Base-by-base conservation (phyloP, 2,329 filamentous ascomycete genomes). In the Fusarium mundagurra region DNA sequence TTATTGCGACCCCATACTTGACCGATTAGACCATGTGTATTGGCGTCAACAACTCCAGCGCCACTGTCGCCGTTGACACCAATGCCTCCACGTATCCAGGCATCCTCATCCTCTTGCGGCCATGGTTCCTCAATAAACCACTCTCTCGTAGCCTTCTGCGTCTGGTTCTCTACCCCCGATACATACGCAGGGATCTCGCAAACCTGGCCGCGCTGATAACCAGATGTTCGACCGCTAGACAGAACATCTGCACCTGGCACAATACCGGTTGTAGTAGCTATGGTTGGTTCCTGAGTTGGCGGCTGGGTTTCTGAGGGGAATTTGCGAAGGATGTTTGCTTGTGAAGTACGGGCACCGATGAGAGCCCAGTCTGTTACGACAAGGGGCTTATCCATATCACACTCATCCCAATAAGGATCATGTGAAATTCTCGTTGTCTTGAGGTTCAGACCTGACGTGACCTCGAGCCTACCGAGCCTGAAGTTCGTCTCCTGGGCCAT, bases 351-450 rank as follows among this genome's bases (percentile, higher is more conserved):
- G 9, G 84, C 76, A 18, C 81, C 79, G 58, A 86, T 81, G 47
- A 86, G 81, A 31, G 80, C 81, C 85, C 85, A 86, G 73, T 86
- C 85, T 2, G 82, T 86, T 31, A 85, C 82, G 8, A 86, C 76
- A 13, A 85, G 78, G 5, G 84, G 84, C 16, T 80, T 80, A 8
- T 86, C 84, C 64, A 80, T 80, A 54, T 81, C 81, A 38, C 65
- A 79, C 4, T 86, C 83, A 38, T 85, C 83, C 85, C 85, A 86
- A 67, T 85, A 86, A 1, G 83, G 80, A 43, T 85, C 83, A 55
- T 86, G 84, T 4, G 83, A 84, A 24, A 86, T 77, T 39, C 85
- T 80, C 2, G 84, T 85, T 1, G 85, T 86, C 59, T 83, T 82
- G 17, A 86, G 75, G 48, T 84, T 81, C 18, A 83, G 79, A 4